Conservation (phyloP, 2,329 filamentous ascomycete genomes). For the Colletotrichum magnum region DNA sequence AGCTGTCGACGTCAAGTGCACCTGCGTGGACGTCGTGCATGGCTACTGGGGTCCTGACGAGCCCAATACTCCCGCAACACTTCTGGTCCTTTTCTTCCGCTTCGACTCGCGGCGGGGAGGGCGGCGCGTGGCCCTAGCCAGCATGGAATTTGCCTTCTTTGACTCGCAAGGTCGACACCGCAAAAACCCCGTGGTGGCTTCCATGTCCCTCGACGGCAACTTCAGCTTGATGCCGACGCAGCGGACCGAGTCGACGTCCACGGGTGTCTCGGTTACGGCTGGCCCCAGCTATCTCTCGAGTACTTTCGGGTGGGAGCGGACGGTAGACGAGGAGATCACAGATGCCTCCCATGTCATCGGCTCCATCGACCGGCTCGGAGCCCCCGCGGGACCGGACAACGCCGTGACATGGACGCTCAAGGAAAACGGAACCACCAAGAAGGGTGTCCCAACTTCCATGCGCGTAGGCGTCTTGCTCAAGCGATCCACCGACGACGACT, state of each 20-base stretch:
- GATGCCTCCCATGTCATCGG: slow-evolving; percentile 43
- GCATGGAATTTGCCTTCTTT: slow-evolving; percentile 43
- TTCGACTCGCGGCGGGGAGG: slow-evolving; percentile 44
- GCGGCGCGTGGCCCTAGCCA: slow-evolving; percentile 44
- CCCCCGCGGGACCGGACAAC: slow-evolving; percentile 41
- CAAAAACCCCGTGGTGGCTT: slow-evolving; percentile 39
- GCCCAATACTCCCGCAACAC: slow-evolving; percentile 41
- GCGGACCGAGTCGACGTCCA: slow-evolving; percentile 35
- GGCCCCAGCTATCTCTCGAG: slow-evolving; percentile 37
- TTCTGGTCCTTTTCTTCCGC: slow-evolving; percentile 46
- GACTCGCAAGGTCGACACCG: slow-evolving; percentile 5
- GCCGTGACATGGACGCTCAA: slow-evolving; percentile 45
- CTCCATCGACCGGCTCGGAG: slow-evolving; percentile 41
- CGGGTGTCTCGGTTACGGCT: slow-evolving; percentile 19
- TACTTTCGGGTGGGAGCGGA: slow-evolving; percentile 43
- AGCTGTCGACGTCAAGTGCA: slow-evolving; percentile 46
- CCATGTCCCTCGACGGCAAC: slow-evolving; percentile 41
- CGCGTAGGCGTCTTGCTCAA: slow-evolving; percentile 44
- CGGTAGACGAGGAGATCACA: slow-evolving; percentile 38
- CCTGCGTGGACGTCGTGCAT: slow-evolving; percentile 45
- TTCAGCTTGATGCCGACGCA: slow-evolving; percentile 34
- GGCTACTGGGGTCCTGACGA: slow-evolving; percentile 43
- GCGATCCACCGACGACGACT: slow-evolving; percentile 45
- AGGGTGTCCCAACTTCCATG: slow-evolving; percentile 44
- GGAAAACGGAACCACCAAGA: slow-evolving; percentile 44